Evolutionary conservation across 1,284 basidiomycete genomes (phyloP).

Genomic region (Tetrapyrgos nigripes): DNA sequence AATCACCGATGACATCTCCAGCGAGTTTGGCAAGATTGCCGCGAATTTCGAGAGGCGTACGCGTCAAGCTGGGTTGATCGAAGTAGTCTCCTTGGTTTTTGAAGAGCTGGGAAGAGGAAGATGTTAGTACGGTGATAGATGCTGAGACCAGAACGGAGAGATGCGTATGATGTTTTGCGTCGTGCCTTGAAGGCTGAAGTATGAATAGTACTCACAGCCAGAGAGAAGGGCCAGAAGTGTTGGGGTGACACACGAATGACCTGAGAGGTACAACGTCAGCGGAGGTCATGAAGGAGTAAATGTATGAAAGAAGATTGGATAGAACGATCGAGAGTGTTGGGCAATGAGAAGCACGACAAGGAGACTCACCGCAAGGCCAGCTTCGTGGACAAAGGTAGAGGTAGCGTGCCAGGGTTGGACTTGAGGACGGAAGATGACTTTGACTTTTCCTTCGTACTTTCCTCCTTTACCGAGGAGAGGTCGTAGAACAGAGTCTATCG

Average conservation of each 20-base stretch:
- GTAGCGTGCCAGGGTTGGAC: conserved; percentile 86
- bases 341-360: not conserved
- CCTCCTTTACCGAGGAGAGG: conserved; percentile 67
- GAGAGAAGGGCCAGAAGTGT: conserved; percentile 81
- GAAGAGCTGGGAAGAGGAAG: conserved; percentile 62
- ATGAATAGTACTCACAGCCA: conserved; percentile 55
- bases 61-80: conserved; percentile 75
- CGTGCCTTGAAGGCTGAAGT: not conserved
- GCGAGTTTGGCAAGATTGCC: conserved; percentile 74
- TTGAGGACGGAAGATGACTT: conserved; percentile 81
- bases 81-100: conserved; percentile 79
- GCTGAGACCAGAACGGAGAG: conserved; percentile 9
- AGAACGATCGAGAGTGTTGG: not conserved
- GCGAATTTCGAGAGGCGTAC: conserved; percentile 78
- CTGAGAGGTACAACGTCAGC: conserved; percentile 40
- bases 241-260: conserved; percentile 71
- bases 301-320: too few relatives aligned
- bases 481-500: conserved; percentile 66
- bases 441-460: conserved; percentile 79
- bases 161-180: not conserved
- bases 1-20: conserved; percentile 49
- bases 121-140: not conserved
- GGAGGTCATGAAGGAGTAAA: not conserved
- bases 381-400: conserved; percentile 83
- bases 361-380: conserved; percentile 73